Evolutionary conservation across 768 basidiomycete species (phyloP), one percentile per base, ranked within the genome.

Genomic region (Termitomyces sp.): DNA sequence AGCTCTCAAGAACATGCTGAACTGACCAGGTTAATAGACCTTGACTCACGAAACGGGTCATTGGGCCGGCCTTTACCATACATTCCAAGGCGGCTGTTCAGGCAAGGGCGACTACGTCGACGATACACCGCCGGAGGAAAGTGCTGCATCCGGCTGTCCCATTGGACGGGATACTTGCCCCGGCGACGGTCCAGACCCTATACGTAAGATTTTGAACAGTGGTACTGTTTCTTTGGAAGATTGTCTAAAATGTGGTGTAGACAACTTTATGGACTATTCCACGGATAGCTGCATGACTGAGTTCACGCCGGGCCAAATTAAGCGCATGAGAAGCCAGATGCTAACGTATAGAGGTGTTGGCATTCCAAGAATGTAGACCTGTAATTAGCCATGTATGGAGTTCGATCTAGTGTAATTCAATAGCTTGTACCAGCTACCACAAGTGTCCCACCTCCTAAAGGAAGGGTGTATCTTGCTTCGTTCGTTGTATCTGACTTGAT

Each of bases 1-100:
- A 22, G 28, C n/a, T 22, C 60, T 64, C 36, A 38, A 52, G 58
- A 69, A 36, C 20, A 20, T 30, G 22, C 38, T 13, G 43, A 1
- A 40, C 40, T 58, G 18, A 58, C 38, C 36, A 16, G 9, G 5
- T 30, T 20, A 33, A 13, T 60, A 77, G 67, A 83, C 80, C 10
- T 62, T 81, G 45, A 78, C 76, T 2, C 83, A 84, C 63, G 83
- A 84, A 66, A 72, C 72, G 43, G 80, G 81, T 3, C 82, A 83
- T 67, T 84, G 82, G 81, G 65, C 72, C 45, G 81, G 82, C 16
- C 72, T 83, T 16, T 84, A 82, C 66, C 82, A 83, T 63, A 82
- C 82, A 28, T 83, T 82, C 75, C 75, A 83, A 69, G 77, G 75
- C 33, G 76, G 76, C 11, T 78, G 73, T 68, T 53, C 59, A 13